Percentiles rank a stretch among this genome's conserved stretches.
Evolutionary conservation across 495 filamentous ascomycete genomes (phyloP).

Genomic region (Baudoinia panamericana): DNA sequence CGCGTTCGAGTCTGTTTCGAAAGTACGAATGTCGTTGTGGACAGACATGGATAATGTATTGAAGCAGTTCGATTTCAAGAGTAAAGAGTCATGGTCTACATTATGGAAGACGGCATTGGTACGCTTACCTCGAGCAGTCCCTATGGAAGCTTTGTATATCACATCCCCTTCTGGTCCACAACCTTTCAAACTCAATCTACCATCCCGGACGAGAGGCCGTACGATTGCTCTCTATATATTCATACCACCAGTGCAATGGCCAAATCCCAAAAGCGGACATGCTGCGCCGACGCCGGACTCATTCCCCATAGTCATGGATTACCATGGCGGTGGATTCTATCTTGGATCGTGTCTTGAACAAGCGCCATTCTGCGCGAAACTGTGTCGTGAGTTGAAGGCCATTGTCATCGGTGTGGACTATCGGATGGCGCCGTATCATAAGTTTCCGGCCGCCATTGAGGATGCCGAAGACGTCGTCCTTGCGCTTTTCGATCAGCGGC

Average conservation of each 20-base stretch:
- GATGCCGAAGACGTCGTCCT: slow-evolving; percentile 37
- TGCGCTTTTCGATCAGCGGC: slow-evolving; percentile 1
- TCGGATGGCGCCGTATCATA: slow-evolving; percentile 33
- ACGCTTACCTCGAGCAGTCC: slow-evolving; percentile 10
- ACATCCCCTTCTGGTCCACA: slow-evolving; percentile 8
- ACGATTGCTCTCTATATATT: slow-evolving; percentile 14
- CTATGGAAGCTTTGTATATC: slow-evolving; percentile 8
- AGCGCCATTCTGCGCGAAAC: slow-evolving; percentile 14
- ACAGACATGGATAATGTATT: slow-evolving; percentile 8
- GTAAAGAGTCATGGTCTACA: slow-evolving; percentile 10
- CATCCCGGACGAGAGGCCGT: slow-evolving; percentile 7
- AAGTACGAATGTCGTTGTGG: too few species aligned
- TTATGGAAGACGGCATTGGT: slow-evolving; percentile 13
- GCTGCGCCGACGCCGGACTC: slow-evolving; percentile 6
- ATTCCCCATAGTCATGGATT: slow-evolving; percentile 18
- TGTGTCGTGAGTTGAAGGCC: slow-evolving; percentile 11
- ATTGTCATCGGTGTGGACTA: slow-evolving; percentile 17
- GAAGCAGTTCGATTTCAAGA: slow-evolving; percentile 1
- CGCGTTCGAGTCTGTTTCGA: too few species aligned
- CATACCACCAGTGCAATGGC: slow-evolving; percentile 13
- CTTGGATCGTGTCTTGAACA: slow-evolving; percentile 17
- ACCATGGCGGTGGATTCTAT: slow-evolving; percentile 21
- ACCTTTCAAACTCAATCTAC: slow-evolving; percentile 13
- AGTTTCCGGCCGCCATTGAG: slow-evolving; percentile 36
- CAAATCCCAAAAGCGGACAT: slow-evolving; percentile 1